Percentiles rank a stretch among this genome's conserved stretches.
Evolutionary conservation across 768 basidiomycete genomes (phyloP).

Genomic region (Naganishia vaughanmartiniae): DNA sequence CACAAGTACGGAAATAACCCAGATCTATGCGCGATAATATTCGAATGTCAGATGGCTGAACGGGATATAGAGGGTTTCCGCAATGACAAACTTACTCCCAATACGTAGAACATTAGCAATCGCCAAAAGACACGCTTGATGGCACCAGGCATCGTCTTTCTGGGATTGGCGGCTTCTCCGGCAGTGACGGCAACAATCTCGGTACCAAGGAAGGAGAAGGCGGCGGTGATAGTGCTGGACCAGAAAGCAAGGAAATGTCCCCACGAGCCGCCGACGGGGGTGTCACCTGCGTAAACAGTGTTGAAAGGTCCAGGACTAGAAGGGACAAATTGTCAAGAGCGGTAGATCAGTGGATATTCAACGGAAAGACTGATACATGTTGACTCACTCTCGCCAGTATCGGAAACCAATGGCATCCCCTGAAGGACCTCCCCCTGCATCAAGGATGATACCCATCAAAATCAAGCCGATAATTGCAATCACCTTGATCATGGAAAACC

Average conservation of each 20-base stretch:
- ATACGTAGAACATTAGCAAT: constrained; percentile 48
- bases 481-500: constrained; percentile 58
- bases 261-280: constrained; percentile 34
- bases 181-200: constrained; percentile 45
- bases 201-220: constrained; percentile 38
- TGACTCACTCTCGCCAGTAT: constrained; percentile 35
- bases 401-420: constrained; percentile 50
- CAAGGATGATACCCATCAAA: constrained; percentile 49
- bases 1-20: constrained; percentile 47
- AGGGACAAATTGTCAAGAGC: neutral
- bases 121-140: constrained; percentile 51
- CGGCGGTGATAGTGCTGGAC: constrained; percentile 49
- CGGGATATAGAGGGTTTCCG: neutral
- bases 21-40: constrained; percentile 23
- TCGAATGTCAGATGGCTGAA: neutral
- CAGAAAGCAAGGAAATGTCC: constrained; percentile 49
- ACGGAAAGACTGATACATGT: neutral
- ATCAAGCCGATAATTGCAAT: constrained; percentile 55
- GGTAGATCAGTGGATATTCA: neutral
- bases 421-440: constrained; percentile 49
- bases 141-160: constrained; percentile 47
- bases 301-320: constrained; percentile 48
- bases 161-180: constrained; percentile 42
- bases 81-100: constrained; percentile 29
- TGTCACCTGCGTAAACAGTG: constrained; percentile 40